These are phyloP conservation scores for Physcomitrium patens DNA, from an alignment of 225 moss, liverwort and hornwort genomes.

Conservation along the genomic window DNA sequence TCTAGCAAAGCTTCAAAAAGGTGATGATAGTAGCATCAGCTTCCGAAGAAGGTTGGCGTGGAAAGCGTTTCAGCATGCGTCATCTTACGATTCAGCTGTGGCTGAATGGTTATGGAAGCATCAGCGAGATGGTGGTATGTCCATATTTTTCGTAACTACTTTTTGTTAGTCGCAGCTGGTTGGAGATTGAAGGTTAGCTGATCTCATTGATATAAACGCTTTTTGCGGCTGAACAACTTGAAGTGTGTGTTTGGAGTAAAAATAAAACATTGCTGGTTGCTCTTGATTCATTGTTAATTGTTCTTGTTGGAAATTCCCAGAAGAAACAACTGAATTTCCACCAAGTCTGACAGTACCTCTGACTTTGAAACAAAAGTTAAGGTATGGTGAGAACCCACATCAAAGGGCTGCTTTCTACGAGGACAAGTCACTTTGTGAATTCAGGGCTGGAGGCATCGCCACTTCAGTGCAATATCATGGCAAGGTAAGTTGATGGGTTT, in stretches of 20 bases:
- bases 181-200: not conserved
- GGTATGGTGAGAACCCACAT: constrained; percentile 97
- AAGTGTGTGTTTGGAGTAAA: constrained; percentile 5
- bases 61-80: constrained; percentile 96
- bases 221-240: constrained; percentile 8
- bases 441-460: constrained; percentile 84
- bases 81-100: constrained; percentile 88
- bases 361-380: constrained; percentile 72
- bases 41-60: constrained; percentile 87
- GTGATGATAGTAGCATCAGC: constrained; percentile 56
- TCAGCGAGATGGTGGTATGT: constrained; percentile 54
- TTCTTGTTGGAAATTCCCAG: constrained; percentile 33
- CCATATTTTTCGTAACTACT: not conserved
- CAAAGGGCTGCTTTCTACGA: constrained; percentile 92
- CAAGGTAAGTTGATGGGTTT: constrained; percentile 55
- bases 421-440: constrained; percentile 81
- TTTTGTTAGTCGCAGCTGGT: not conserved
- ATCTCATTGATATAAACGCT: not conserved
- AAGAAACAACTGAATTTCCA: constrained; percentile 66
- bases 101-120: constrained; percentile 98
- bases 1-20: constrained; percentile 65
- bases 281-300: not conserved
- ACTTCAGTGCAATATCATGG: constrained; percentile 91
- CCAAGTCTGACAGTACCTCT: constrained; percentile 82
- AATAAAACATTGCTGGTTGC: not conserved